A percentile compares a stretch with the other conserved stretches of the same genome.
Conservation (phyloP, 2,329 filamentous ascomycete genomes). For the Colletotrichum truncatum region DNA sequence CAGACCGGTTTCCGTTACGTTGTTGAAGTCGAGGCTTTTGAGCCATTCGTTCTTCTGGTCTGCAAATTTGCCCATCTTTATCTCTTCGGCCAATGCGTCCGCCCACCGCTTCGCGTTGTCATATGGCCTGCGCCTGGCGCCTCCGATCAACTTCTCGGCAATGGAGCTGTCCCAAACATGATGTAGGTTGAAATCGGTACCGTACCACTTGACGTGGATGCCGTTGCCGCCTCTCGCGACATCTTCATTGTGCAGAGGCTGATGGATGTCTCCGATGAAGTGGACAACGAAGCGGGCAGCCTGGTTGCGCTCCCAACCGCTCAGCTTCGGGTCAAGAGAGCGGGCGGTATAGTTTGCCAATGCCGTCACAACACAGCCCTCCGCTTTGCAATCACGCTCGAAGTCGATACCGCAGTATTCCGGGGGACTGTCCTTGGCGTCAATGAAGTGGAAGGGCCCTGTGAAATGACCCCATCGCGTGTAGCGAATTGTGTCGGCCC, state of each 20-base stretch:
- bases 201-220: conserved; percentile 71
- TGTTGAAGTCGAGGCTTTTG: conserved; percentile 61
- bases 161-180: conserved; percentile 79
- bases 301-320: conserved; percentile 58
- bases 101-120: conserved; percentile 65
- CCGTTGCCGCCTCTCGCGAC: conserved; percentile 73
- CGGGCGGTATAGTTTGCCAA: conserved; percentile 69
- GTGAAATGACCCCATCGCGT: conserved; percentile 70
- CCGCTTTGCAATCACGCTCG: conserved; percentile 68
- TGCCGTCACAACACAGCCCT: conserved; percentile 70
- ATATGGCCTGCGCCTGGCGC: conserved; percentile 58
- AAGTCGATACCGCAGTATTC: conserved; percentile 64
- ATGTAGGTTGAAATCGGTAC: conserved; percentile 70
- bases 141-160: conserved; percentile 70
- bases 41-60: conserved; percentile 63
- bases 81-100: conserved; percentile 60
- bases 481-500: conserved; percentile 74
- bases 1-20: conserved; percentile 65
- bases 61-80: conserved; percentile 65
- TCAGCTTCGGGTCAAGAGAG: conserved; percentile 56
- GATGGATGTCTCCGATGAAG: conserved; percentile 76
- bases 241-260: conserved; percentile 73
- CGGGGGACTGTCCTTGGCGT: conserved; percentile 71
- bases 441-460: conserved; percentile 74
- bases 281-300: conserved; percentile 74